These are phyloP conservation scores for Didymella keratinophila DNA, from an alignment of 2,329 filamentous ascomycete species.

Conservation along the genomic window DNA sequence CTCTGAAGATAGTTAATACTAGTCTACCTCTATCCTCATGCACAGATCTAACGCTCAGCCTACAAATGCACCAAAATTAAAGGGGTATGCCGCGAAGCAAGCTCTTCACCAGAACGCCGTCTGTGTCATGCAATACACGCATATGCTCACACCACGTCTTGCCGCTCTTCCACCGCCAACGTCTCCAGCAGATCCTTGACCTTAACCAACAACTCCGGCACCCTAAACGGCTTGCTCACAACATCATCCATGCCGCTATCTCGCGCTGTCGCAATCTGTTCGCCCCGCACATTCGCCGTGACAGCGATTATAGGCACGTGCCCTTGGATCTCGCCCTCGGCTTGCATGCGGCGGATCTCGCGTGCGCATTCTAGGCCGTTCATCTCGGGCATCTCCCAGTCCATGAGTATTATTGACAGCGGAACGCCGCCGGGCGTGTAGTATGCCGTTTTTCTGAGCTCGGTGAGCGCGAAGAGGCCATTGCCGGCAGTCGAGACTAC, in stretches of 20 bases:
- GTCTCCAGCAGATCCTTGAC: constrained; percentile 32
- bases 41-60: not conserved
- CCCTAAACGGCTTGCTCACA: constrained; percentile 46
- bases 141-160: not conserved
- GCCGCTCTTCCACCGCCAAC: constrained; percentile 7
- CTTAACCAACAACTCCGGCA: constrained; percentile 43
- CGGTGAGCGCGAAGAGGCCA: constrained; percentile 41
- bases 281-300: constrained; percentile 47
- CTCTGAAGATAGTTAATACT: not conserved
- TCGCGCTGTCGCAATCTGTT: constrained; percentile 44
- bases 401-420: constrained; percentile 47
- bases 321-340: constrained; percentile 23
- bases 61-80: not conserved
- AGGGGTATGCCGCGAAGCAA: constrained; percentile 1
- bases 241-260: constrained; percentile 48
- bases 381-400: constrained; percentile 53
- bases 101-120: constrained; percentile 1
- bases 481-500: constrained; percentile 42
- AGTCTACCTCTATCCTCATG: not conserved
- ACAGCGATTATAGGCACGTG: constrained; percentile 50
- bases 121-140: not conserved
- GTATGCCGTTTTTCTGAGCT: constrained; percentile 33
- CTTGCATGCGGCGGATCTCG: constrained; percentile 45
- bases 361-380: constrained; percentile 46
- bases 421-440: constrained; percentile 24